phyloP scores from a whole-genome alignment of 1,139 yeast species.

The Pneumocystis oryctolagi region DNA sequence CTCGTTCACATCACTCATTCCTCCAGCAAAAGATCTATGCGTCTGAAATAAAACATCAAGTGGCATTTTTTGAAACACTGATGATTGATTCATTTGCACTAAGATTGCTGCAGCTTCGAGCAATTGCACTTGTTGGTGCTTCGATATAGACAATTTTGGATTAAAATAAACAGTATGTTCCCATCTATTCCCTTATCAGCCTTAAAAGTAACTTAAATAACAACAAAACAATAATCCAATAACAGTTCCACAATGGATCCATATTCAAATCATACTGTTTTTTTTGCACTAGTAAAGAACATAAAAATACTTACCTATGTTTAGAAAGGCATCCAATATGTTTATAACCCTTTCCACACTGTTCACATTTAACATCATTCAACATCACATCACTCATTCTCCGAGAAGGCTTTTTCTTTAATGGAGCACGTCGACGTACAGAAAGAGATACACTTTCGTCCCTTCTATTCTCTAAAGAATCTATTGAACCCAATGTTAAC shows the following conservation, averaged over 20 bases:
- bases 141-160: conserved; percentile 62
- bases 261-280: not conserved
- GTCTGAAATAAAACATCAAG: not conserved
- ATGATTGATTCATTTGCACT: conserved; percentile 57
- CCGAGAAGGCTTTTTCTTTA: not conserved
- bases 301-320: not conserved
- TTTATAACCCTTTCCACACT: not conserved
- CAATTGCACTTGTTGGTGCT: conserved; percentile 80
- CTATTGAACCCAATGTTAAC: not conserved
- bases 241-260: not conserved
- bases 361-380: not conserved
- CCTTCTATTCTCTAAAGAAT: not conserved
- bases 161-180: conserved; percentile 90
- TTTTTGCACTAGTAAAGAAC: not conserved
- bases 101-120: conserved; percentile 77
- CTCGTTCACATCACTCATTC: not conserved
- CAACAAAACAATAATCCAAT: not conserved
- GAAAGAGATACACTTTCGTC: not conserved
- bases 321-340: not conserved
- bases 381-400: not conserved
- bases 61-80: not conserved
- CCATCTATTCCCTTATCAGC: conserved; percentile 41
- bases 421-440: not conserved
- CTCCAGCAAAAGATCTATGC: not conserved
- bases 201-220: not conserved